Evolutionary conservation across 805 yeast genomes (phyloP), one percentile per base, ranked within the genome.

Genomic region (Metschnikowia arizonensis): DNA sequence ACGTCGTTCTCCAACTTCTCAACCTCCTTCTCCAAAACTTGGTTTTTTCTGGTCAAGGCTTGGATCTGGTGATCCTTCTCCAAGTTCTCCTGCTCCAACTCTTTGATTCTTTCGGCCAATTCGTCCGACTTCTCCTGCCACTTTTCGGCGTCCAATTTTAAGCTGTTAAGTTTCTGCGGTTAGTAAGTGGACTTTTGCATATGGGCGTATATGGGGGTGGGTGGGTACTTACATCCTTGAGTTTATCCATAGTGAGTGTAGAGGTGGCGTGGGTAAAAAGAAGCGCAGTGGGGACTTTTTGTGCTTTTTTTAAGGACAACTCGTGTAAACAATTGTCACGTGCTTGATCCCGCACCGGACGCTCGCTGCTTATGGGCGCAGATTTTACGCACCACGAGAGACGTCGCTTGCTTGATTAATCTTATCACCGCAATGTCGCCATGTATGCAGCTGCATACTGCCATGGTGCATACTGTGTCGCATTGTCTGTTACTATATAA

Each of bases 101-200:
- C 84, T 78, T 90, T 93, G 73, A 86, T 81, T 66, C 82, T 83
- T 53, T 77, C 81, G 50, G 82, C 71, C 60, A 86, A 79, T 60
- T 87, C 96, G 63, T 93, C 99, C 50, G 93, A 83, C 76, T 89
- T 88, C 68, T 88, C 97, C 76, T 91, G 97, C 88, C 99, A 95
- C 60, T 84, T 76, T 75, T 93, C 99, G 56, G 96, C 91, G 66
- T 93, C 98, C 61, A 87, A 76, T 73, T 91, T 90, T 69, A 93
- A 82, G 71, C 82, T 82, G 77, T 75, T 83, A 74, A 89, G 76
- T 80, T 88, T 89, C 95, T 87, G 53, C 11, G 21, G 53, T 48
- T 50, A 52, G 56, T 52, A 45, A 12, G 4, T 14, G 19, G 18
- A 2, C 19, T 25, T 14, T 11, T 15, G 9, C 17, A 2, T 3